Base-by-base conservation (phyloP, 768 basidiomycete genomes). In the Boletus edulis region DNA sequence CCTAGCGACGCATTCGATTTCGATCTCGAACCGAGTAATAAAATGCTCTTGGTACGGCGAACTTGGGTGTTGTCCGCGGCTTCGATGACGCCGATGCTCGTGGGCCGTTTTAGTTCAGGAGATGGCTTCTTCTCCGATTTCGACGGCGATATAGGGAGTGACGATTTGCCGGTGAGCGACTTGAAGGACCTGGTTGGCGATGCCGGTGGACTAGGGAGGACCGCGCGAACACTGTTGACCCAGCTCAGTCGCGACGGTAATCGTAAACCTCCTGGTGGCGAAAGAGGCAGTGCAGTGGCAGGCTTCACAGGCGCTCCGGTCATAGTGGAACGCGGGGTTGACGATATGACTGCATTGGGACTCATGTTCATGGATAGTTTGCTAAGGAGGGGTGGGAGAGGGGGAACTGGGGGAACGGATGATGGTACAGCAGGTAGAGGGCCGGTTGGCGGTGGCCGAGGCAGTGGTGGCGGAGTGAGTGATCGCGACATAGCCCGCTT, bases 221-320 rank as follows among this genome's bases (percentile, higher is more conserved):
- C 65, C 7, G 58, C 59, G 18, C 66, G 66, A 10, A 66, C 64
- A 13, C 57, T 40, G 40, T 56, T 70, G 50, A 67, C 54, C 64
- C 67, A 68, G 17, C 66, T 66, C 39, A 70, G 61, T 45, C 69
- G 62, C 17, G 70, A 72, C 4, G 69, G 69, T 40, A 70, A 50
- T 32, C 69, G 67, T n/a, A 70, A 48, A n/a, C 60, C 65, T 17
- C 69, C 69, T 17, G 70, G 66, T 1, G 68, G 52, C 0, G 69
- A 60, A 22, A 69, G 66, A 22, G 68, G 63, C 35, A 60, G 35
- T 52, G 58, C 61, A n/a, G 57, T 34, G 14, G 59, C 45, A 24
- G 54, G 48, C 13, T 52, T 58, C 29, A 37, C 11, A 2, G 49
- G 35, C 7, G 51, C 32, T 38, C 57, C 58, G 17, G 46, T 3